Base-by-base conservation (phyloP, 768 basidiomycete genomes). In the Leucogyrophana mollusca region DNA sequence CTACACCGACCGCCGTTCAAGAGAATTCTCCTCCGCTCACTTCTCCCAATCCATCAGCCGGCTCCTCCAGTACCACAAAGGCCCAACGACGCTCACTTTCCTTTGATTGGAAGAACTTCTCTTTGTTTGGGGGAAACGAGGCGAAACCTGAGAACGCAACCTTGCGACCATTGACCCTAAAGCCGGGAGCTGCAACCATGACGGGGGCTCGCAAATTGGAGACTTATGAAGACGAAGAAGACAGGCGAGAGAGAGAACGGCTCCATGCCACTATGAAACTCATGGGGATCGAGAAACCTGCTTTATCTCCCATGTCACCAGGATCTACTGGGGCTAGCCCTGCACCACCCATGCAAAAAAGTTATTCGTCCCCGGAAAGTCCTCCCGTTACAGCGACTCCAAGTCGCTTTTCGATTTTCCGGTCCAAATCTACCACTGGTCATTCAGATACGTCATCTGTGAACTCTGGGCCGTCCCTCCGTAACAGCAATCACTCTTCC, bases 221-320 rank as follows among this genome's bases (percentile, higher is more conserved):
- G 49, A 91, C 84, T 1, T 72, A 78, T 33, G 94, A 97, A 65
- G 94, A 98, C 57, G 95, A 97, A 49, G 92, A 97, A 51, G 94
- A 96, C 60, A 75, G 81, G 32, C 78, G 76, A 51, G 93, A 95
- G 66, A 75, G 94, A 45, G 93, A 94, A 62, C 80, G 93, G 13
- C 73, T 97, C 45, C 77, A 87, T 53, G 91, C 91, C 13, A 91
- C 92, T 21, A 89, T 98, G 88, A 90, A 92, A 62, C 71, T 95
- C 22, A 92, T 94, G 86, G 95, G 95, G 4, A 90, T 95, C 50
- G 83, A 80, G 39, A 71, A 87, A 63, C 82, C 85, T 23, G 61
- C 71, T n/a, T 58, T 73, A 40, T 68, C 77, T 11, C 65, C 77
- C n/a, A 60, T 34, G 9, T 18, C 23, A 18, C 25, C 49, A 11